phyloP scores from a whole-genome alignment of 768 basidiomycete genomes.

The Lenzites betulinus region DNA sequence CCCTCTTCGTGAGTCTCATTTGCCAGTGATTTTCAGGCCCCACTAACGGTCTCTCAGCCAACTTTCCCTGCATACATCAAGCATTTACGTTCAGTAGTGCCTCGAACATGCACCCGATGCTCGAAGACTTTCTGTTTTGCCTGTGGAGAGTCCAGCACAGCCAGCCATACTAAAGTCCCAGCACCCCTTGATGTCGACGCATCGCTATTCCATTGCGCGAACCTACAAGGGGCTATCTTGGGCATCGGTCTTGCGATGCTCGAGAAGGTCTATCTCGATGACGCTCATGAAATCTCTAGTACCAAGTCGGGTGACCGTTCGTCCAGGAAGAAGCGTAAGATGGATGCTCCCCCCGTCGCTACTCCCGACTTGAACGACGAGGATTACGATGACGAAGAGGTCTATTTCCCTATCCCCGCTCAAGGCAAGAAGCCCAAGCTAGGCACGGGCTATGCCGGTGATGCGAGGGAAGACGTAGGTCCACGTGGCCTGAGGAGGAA shows the following conservation, averaged over 20 bases:
- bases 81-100: slow-evolving; percentile 59
- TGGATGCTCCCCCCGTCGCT: slow-evolving; percentile 30
- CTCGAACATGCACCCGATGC: slow-evolving; percentile 52
- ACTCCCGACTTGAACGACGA: slow-evolving; percentile 36
- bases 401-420: slow-evolving; percentile 43
- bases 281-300: slow-evolving; percentile 40
- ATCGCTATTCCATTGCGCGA: slow-evolving; percentile 84
- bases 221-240: slow-evolving; percentile 85
- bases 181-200: slow-evolving; percentile 46
- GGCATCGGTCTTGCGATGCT: slow-evolving; percentile 91
- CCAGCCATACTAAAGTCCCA: slow-evolving; percentile 25
- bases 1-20: slow-evolving; percentile 64
- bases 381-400: slow-evolving; percentile 56
- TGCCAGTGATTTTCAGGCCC: no score
- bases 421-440: slow-evolving; percentile 70
- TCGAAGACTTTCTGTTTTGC: slow-evolving; percentile 43
- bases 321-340: slow-evolving; percentile 46
- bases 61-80: slow-evolving; percentile 72
- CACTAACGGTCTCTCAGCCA: slow-evolving; percentile 46
- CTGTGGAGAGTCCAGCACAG: slow-evolving; percentile 46
- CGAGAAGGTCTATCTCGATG: slow-evolving; percentile 69
- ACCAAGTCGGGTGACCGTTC: slow-evolving; percentile 28
- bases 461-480: slow-evolving; percentile 82
- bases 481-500: not conserved
- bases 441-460: slow-evolving; percentile 88